Evolutionary conservation across 371 early-diverging fungal species (phyloP).

Genomic region (Mucor indicus): DNA sequence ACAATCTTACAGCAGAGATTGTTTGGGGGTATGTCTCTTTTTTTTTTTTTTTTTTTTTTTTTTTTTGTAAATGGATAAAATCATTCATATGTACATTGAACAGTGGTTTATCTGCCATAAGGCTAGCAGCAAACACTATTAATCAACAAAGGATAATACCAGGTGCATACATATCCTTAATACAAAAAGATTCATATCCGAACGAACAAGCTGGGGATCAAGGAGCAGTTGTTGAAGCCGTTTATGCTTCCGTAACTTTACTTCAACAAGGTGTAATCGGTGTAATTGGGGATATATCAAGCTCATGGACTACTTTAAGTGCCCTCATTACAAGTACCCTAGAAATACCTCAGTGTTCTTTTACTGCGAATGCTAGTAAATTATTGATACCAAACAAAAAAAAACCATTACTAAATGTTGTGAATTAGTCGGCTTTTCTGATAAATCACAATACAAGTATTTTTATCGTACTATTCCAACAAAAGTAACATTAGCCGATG

Average conservation of each 20-base stretch:
- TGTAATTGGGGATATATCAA: conserved; percentile 51
- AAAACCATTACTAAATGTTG: background rate
- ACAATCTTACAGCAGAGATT: conserved; percentile 35
- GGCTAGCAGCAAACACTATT: conserved; percentile 49
- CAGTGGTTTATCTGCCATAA: conserved; percentile 56
- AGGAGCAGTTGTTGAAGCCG: conserved; percentile 43
- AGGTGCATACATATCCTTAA: conserved; percentile 49
- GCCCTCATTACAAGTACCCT: conserved; percentile 50
- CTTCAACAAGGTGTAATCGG: conserved; percentile 49
- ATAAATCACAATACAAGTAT: conserved; percentile 31
- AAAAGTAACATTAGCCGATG: conserved; percentile 32
- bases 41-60: background rate
- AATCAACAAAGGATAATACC: conserved; percentile 45
- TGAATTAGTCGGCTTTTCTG: conserved; percentile 37
- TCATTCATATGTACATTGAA: too few relatives aligned
- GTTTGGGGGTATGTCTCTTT: conserved; percentile 39
- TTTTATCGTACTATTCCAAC: conserved; percentile 54
- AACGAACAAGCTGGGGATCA: conserved; percentile 31
- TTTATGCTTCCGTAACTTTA: conserved; percentile 51
- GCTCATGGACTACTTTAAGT: conserved; percentile 45
- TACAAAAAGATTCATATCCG: conserved; percentile 55
- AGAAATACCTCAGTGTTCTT: conserved; percentile 50
- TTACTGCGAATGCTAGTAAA: conserved; percentile 36
- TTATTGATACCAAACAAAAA: background rate
- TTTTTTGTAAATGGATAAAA: background rate